These are phyloP conservation scores for Stephanodiscus triporus DNA, from an alignment of 108 stramenopile species.

Conservation along the genomic window DNA sequence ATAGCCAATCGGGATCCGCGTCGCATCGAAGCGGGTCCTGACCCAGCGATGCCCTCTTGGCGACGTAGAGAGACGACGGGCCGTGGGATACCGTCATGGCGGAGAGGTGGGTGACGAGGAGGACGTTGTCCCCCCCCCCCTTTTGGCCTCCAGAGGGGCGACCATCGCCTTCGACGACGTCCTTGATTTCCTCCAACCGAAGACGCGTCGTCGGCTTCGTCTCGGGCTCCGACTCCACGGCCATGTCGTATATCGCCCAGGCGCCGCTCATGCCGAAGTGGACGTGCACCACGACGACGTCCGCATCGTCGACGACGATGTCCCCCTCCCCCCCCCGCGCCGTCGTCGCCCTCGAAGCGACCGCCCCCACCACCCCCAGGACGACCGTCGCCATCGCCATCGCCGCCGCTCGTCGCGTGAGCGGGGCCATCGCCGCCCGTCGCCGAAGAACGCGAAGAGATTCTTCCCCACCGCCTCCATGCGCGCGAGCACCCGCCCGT, in stretches of 20 bases:
- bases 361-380: too few relatives aligned
- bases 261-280: slow-evolving; percentile 82
- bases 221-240: slow-evolving; percentile 50
- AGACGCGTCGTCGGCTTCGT: slow-evolving; percentile 67
- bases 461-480: slow-evolving; percentile 86
- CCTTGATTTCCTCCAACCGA: slow-evolving; percentile 50
- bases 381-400: too few relatives aligned
- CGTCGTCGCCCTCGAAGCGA: too few relatives aligned
- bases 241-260: slow-evolving; percentile 58
- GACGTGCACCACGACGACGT: slow-evolving; percentile 51
- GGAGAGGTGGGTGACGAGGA: slow-evolving; percentile 61
- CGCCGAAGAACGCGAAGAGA: slow-evolving; percentile 70
- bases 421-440: too few relatives aligned
- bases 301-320: background rate
- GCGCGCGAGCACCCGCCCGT: slow-evolving; percentile 52
- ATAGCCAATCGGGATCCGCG: slow-evolving; percentile 62
- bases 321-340: background rate
- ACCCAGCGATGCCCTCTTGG: slow-evolving; percentile 60
- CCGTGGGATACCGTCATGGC: slow-evolving; percentile 79
- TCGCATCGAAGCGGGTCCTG: slow-evolving; percentile 75
- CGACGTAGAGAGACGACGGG: slow-evolving; percentile 49
- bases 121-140: background rate
- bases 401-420: too few relatives aligned
- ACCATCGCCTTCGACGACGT: background rate
- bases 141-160: too few relatives aligned